Evolutionary conservation across 371 early-diverging fungal species (phyloP), one percentile per base, ranked within the genome.

Genomic region (Cladochytrium tenue): DNA sequence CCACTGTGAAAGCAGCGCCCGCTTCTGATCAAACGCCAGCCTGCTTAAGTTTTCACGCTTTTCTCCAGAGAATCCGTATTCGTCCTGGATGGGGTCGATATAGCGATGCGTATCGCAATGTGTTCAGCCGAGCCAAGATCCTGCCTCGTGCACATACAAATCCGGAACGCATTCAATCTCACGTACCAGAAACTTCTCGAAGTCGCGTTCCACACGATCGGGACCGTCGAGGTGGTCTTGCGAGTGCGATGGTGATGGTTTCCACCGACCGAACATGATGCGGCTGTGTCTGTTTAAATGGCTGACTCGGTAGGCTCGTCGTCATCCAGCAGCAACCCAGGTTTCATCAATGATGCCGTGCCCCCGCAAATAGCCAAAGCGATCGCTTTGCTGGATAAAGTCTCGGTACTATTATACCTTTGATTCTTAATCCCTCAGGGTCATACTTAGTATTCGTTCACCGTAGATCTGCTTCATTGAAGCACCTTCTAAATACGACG

Each of bases 201-300:
- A 43, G 43, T 43, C 43, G 7, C 43, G 43, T 20, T 43, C 43
- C 43, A 43, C 13, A 43, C 43, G 43, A 43, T 43, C 43, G 43
- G 43, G 43, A 13, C 43, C 43, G 13, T 43, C 43, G 43, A 43
- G 43, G 13, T 13, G 43, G 20, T 43, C 43, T n/a, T n/a, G n/a
- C n/a, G n/a, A n/a, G 59, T 13, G 53, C 62, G n/a, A 31, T 57
- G 27, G 26, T 56, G 34, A 66, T 2, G 10, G 55, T n/a, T n/a
- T n/a, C 17, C 53, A 53, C 30, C 51, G 20, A 33, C 35, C n/a
- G n/a, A n/a, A n/a, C n/a, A n/a, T n/a, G n/a, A n/a, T n/a, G n/a
- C n/a, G n/a, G n/a, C n/a, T n/a, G n/a, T n/a, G n/a, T n/a, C n/a
- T n/a, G n/a, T n/a, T n/a, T n/a, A n/a, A n/a, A n/a, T n/a, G n/a